Evolutionary conservation across 2,329 filamentous ascomycete genomes (phyloP).

Genomic region (Fusarium sterilihyphosum): DNA sequence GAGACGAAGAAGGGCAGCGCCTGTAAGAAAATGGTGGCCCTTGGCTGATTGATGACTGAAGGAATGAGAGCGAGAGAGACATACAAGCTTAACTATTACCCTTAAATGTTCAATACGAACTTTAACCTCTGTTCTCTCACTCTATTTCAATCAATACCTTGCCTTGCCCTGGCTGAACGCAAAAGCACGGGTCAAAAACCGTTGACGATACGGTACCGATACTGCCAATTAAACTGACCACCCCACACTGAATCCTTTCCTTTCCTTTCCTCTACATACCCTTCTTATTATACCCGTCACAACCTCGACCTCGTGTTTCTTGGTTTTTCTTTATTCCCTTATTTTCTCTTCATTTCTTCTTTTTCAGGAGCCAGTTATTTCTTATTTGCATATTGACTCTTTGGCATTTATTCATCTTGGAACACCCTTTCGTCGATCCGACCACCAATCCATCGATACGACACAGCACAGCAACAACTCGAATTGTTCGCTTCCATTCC

Average conservation of each 20-base stretch:
- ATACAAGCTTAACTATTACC: background rate
- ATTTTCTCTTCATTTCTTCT: constrained; percentile 4
- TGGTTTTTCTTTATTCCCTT: constrained; percentile 5
- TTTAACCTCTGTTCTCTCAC: background rate
- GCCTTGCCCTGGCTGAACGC: background rate
- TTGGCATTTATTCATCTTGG: background rate
- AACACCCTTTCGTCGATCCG: background rate
- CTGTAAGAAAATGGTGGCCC: constrained; percentile 23
- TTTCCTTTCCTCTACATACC: background rate
- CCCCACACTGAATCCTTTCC: constrained; percentile 17
- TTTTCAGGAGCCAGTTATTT: background rate
- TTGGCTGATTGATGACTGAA: constrained; percentile 1
- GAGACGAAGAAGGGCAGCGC: background rate
- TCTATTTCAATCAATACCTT: background rate
- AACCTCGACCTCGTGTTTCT: constrained; percentile 6
- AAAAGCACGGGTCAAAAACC: constrained; percentile 12
- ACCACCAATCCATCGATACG: constrained; percentile 11
- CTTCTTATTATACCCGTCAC: constrained; percentile 5
- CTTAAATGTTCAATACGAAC: background rate
- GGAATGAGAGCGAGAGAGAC: background rate
- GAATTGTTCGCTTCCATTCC: background rate
- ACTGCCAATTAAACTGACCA: constrained; percentile 20
- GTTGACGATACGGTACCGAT: constrained; percentile 28
- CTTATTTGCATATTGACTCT: background rate
- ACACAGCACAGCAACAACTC: background rate